Evolutionary conservation across 1,284 basidiomycete species (phyloP).

Genomic region (Termitomyces sp.): DNA sequence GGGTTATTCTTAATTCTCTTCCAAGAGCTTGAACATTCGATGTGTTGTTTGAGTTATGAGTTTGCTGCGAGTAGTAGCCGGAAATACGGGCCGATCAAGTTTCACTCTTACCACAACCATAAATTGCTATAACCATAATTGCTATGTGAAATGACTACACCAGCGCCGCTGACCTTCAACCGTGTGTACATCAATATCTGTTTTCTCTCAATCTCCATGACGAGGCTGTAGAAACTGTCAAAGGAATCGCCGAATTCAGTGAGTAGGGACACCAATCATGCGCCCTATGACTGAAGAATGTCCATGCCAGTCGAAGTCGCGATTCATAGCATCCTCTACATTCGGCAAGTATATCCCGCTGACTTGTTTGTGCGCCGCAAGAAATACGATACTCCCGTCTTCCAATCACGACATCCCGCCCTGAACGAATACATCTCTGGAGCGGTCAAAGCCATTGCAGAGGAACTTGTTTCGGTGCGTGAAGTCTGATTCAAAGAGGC

Average conservation of each 20-base stretch:
- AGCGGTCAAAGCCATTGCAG: conserved; percentile 68
- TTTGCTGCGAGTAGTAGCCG: background rate
- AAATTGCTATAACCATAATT: background rate
- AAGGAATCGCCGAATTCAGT: conserved; percentile 66
- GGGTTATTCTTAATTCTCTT: background rate
- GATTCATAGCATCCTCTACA: conserved; percentile 87
- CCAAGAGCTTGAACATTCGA: background rate
- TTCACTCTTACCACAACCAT: background rate
- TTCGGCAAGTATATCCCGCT: conserved; percentile 85
- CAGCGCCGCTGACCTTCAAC: conserved; percentile 33
- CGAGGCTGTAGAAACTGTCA: conserved; percentile 44
- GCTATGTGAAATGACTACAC: conserved; percentile 18
- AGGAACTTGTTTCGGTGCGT: conserved; percentile 68
- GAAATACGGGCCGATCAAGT: background rate
- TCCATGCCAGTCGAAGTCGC: conserved; percentile 79
- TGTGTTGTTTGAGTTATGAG: background rate
- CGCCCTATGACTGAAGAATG: background rate
- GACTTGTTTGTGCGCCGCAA: conserved; percentile 83
- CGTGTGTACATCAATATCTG: conserved; percentile 24
- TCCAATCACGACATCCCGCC: conserved; percentile 85
- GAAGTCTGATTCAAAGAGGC: background rate
- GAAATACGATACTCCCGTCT: conserved; percentile 87
- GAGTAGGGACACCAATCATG: conserved; percentile 18
- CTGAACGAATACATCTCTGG: conserved; percentile 86
- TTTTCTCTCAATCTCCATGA: background rate